A percentile compares a stretch with the other conserved stretches of the same genome.
phyloP scores from a whole-genome alignment of 2,329 filamentous ascomycete species.

The Furcasterigmium furcatum region DNA sequence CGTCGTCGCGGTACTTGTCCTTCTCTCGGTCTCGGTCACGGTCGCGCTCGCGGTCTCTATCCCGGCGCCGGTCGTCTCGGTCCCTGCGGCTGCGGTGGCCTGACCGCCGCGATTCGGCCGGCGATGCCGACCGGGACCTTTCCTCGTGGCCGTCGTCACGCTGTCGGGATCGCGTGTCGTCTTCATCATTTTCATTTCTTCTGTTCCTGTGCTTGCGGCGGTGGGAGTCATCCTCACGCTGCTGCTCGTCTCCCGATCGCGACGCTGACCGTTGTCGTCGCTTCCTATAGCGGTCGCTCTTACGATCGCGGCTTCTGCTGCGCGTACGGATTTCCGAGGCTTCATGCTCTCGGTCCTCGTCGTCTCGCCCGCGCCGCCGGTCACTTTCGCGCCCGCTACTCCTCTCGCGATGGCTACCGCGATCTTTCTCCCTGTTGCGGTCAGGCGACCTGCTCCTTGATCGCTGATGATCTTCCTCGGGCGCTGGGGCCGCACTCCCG shows the following conservation, averaged over 20 bases:
- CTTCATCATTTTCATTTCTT: slow-evolving; percentile 41
- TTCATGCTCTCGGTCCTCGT: slow-evolving; percentile 12
- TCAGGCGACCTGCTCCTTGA: slow-evolving; percentile 47
- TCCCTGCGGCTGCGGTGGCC: slow-evolving; percentile 61
- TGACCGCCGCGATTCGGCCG: slow-evolving; percentile 52
- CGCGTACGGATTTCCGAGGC: slow-evolving; percentile 30
- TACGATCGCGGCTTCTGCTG: slow-evolving; percentile 38
- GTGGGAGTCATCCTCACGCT: slow-evolving; percentile 41
- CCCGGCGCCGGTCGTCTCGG: slow-evolving; percentile 41
- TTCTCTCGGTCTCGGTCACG: slow-evolving; percentile 37
- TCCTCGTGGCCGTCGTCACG: slow-evolving; percentile 40
- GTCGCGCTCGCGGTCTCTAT: slow-evolving; percentile 34
- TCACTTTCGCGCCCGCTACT: slow-evolving; percentile 22
- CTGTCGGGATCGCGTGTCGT: slow-evolving; percentile 33
- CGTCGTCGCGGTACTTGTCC: slow-evolving; percentile 36
- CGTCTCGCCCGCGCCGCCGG: slow-evolving; percentile 13
- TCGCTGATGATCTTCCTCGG: slow-evolving; percentile 25
- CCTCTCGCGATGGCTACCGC: slow-evolving; percentile 25
- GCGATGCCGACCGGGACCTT: slow-evolving; percentile 63
- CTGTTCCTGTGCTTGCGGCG: slow-evolving; percentile 47
- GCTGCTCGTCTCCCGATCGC: slow-evolving; percentile 41
- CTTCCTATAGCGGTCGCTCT: slow-evolving; percentile 31
- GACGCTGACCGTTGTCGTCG: slow-evolving; percentile 54
- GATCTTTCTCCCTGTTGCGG: slow-evolving; percentile 31
- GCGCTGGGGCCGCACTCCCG: slow-evolving; percentile 24